Evolutionary conservation across 2,329 filamentous ascomycete species (phyloP).

Genomic region (Cladophialophora carrionii): DNA sequence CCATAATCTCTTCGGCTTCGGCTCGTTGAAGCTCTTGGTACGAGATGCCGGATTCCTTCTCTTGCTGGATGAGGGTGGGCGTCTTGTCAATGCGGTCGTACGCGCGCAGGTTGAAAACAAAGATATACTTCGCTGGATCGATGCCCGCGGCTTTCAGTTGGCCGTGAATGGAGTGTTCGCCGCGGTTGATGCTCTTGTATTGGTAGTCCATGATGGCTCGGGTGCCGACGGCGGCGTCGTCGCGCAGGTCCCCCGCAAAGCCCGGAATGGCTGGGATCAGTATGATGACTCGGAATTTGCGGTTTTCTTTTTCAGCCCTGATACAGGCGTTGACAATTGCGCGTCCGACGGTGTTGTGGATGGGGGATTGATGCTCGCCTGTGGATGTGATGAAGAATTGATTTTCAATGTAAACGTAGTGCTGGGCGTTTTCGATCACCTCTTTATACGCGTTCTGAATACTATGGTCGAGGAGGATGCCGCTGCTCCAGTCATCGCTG

Average conservation of each 20-base stretch:
- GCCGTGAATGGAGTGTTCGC: conserved; percentile 86
- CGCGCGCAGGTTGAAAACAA: conserved; percentile 89
- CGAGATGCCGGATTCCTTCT: conserved; percentile 77
- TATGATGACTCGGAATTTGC: conserved; percentile 89
- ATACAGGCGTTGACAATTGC: conserved; percentile 92
- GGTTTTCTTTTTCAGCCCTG: conserved; percentile 74
- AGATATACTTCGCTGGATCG: conserved; percentile 68
- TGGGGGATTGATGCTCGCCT: conserved; percentile 79
- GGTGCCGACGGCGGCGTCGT: conserved; percentile 81
- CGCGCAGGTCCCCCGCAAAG: conserved; percentile 86
- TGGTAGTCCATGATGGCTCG: conserved; percentile 98
- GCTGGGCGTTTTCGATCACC: conserved; percentile 81
- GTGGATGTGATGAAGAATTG: conserved; percentile 98
- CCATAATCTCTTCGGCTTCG: conserved; percentile 86
- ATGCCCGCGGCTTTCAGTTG: conserved; percentile 59
- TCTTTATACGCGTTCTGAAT: conserved; percentile 88
- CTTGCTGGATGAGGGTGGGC: conserved; percentile 69
- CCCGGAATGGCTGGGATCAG: conserved; percentile 90
- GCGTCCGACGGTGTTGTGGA: conserved; percentile 83
- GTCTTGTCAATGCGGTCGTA: conserved; percentile 93
- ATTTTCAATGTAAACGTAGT: conserved; percentile 97
- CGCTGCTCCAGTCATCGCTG: conserved; percentile 90
- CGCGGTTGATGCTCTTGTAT: conserved; percentile 92
- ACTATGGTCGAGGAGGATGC: conserved; percentile 79
- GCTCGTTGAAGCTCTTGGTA: conserved; percentile 87